Evolutionary conservation across 352 stramenopile genomes (phyloP).

Genomic region (Globisporangium sylvaticum): DNA sequence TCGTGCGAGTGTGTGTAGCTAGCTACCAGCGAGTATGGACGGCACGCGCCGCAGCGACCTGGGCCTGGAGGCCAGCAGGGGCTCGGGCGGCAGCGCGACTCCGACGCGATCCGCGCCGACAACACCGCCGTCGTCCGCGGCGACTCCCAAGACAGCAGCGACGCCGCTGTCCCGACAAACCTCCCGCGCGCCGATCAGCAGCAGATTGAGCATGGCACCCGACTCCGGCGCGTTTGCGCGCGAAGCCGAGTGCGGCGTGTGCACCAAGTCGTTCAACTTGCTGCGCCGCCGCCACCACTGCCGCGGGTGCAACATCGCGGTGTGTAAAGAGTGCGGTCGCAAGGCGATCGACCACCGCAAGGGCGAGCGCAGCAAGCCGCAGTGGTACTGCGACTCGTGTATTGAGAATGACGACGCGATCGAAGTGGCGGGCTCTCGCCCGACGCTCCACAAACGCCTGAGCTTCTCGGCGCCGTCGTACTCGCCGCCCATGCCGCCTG

Average conservation of each 20-base stretch:
- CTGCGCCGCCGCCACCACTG: constrained; percentile 82
- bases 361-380: constrained; percentile 46
- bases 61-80: constrained; percentile 11
- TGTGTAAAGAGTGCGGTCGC: constrained; percentile 80
- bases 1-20: background rate
- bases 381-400: constrained; percentile 78
- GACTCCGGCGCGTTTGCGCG: constrained; percentile 53
- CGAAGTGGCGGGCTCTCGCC: constrained; percentile 49
- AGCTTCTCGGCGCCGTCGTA: constrained; percentile 54
- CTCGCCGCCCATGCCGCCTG: constrained; percentile 29
- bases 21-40: constrained; percentile 10
- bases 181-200: constrained; percentile 29
- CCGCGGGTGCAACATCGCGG: constrained; percentile 74
- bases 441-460: constrained; percentile 48
- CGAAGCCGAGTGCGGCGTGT: constrained; percentile 72
- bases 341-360: constrained; percentile 71
- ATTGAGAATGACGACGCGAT: constrained; percentile 66
- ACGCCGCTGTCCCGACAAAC: constrained; percentile 2
- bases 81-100: constrained; percentile 10
- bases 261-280: constrained; percentile 77
- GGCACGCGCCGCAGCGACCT: constrained; percentile 19
- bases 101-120: constrained; percentile 13
- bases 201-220: constrained; percentile 33
- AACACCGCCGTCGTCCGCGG: constrained; percentile 9
- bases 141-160: background rate